A percentile compares a stretch with the other conserved stretches of the same genome.
These are phyloP conservation scores for Stagonosporopsis cucurbitacearum DNA, from an alignment of 2,329 filamentous ascomycete genomes.

Conservation along the genomic window DNA sequence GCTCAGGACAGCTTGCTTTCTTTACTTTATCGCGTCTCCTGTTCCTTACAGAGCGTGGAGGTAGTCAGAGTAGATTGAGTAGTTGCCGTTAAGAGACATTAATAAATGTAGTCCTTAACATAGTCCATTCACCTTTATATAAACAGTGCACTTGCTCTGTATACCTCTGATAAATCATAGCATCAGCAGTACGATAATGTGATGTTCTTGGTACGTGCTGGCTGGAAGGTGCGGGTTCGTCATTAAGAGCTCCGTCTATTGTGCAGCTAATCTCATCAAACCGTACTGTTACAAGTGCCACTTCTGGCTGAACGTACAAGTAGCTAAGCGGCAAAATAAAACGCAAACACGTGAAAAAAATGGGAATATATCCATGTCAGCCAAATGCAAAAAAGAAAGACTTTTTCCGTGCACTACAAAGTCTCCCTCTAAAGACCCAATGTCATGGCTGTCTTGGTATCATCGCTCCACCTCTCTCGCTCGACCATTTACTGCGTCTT, in stretches of 20 bases:
- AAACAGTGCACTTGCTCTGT: no score
- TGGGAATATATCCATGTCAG: constrained; percentile 30
- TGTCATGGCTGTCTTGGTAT: constrained; percentile 41
- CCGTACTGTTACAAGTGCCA: constrained; percentile 41
- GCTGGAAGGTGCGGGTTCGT: background rate
- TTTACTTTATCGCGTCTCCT: no score
- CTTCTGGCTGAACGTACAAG: constrained; percentile 34
- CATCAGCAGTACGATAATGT: no score
- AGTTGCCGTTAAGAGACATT: no score
- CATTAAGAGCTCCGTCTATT: constrained; percentile 39
- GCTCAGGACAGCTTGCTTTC: no score
- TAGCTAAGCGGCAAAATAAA: constrained; percentile 33
- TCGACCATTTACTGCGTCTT: constrained; percentile 33
- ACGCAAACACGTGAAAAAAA: constrained; percentile 39
- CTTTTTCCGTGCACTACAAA: constrained; percentile 34
- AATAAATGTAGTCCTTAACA: no score
- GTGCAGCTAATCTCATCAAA: constrained; percentile 37
- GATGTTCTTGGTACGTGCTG: background rate
- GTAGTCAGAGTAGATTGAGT: no score
- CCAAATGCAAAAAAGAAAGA: constrained; percentile 43
- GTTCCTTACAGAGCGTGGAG: no score
- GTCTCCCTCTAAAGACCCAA: constrained; percentile 20
- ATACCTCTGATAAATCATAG: no score
- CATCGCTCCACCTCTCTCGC: constrained; percentile 23
- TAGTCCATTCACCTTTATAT: no score